Evolutionary conservation across 169 alveolate genomes (phyloP).

Genomic region (Cryptosporidium xiaoi): DNA sequence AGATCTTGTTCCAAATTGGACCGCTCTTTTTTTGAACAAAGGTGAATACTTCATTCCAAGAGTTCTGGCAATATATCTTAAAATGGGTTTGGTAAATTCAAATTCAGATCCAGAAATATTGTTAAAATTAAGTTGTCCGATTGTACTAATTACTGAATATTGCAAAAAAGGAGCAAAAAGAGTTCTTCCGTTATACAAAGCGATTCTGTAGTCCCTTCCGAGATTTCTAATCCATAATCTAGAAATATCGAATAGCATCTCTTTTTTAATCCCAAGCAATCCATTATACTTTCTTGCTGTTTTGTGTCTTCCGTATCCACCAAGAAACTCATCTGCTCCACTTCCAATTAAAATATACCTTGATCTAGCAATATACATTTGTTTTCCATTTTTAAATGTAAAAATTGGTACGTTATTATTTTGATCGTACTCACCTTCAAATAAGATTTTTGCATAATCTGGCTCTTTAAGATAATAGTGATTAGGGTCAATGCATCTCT

Average conservation of each 20-base stretch:
- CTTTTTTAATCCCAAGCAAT: slow-evolving; percentile 80
- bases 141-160: slow-evolving; percentile 72
- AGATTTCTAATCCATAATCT: slow-evolving; percentile 91
- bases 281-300: slow-evolving; percentile 85
- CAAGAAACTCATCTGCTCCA: slow-evolving; percentile 94
- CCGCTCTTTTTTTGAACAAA: slow-evolving; percentile 85
- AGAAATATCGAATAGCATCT: slow-evolving; percentile 88
- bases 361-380: slow-evolving; percentile 10
- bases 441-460: not conserved
- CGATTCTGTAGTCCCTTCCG: slow-evolving; percentile 92
- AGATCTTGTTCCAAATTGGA: slow-evolving; percentile 87
- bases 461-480: slow-evolving; percentile 26
- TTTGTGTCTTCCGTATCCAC: slow-evolving; percentile 90
- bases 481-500: slow-evolving; percentile 49
- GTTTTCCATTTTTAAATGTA: not conserved
- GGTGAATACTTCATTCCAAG: slow-evolving; percentile 74
- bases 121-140: slow-evolving; percentile 43
- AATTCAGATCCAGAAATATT: slow-evolving; percentile 36
- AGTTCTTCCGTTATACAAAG: slow-evolving; percentile 84
- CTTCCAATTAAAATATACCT: slow-evolving; percentile 82
- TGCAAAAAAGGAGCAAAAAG: slow-evolving; percentile 87
- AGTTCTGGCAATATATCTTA: slow-evolving; percentile 77
- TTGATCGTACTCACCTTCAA: slow-evolving; percentile 3
- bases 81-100: slow-evolving; percentile 78
- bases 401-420: not conserved